Evolutionary conservation across 495 filamentous ascomycete genomes (phyloP).

Genomic region (Hypoxylon cercidicola): DNA sequence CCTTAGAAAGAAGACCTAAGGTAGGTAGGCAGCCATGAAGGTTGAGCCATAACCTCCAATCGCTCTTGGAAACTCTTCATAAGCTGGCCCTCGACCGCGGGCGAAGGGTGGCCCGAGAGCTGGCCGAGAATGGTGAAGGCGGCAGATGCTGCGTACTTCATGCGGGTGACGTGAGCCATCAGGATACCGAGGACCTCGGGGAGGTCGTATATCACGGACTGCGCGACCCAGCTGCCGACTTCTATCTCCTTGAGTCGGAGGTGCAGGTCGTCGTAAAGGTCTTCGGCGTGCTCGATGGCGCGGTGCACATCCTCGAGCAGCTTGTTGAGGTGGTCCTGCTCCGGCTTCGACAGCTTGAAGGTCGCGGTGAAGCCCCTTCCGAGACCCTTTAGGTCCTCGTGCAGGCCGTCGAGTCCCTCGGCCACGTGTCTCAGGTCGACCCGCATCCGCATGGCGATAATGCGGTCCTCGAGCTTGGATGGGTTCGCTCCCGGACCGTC

Average conservation of each 20-base stretch:
- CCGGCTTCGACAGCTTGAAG: background rate
- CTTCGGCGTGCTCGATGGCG: background rate
- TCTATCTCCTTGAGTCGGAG: background rate
- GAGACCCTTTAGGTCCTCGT: conserved; percentile 11
- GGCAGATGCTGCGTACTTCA: conserved; percentile 18
- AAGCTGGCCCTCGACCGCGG: background rate
- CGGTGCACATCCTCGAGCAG: background rate
- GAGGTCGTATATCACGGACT: background rate
- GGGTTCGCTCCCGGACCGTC: background rate
- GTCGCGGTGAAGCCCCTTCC: background rate
- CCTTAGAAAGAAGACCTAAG: too few relatives aligned
- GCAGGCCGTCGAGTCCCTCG: conserved; percentile 3
- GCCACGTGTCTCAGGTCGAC: conserved; percentile 4
- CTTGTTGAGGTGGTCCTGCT: background rate
- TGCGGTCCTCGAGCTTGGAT: conserved; percentile 8
- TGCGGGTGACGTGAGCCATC: conserved; percentile 10
- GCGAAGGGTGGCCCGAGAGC: background rate
- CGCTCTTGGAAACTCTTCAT: background rate
- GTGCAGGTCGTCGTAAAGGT: conserved; percentile 5
- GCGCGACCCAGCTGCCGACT: background rate
- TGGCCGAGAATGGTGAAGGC: conserved; percentile 8
- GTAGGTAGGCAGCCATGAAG: too few relatives aligned
- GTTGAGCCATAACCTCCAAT: conserved; percentile 5
- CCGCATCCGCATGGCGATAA: conserved; percentile 22
- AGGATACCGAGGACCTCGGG: conserved; percentile 13